A percentile compares a stretch with the other conserved stretches of the same genome.
Conservation (phyloP, 1,139 yeast genomes). For the Candida sojae region DNA sequence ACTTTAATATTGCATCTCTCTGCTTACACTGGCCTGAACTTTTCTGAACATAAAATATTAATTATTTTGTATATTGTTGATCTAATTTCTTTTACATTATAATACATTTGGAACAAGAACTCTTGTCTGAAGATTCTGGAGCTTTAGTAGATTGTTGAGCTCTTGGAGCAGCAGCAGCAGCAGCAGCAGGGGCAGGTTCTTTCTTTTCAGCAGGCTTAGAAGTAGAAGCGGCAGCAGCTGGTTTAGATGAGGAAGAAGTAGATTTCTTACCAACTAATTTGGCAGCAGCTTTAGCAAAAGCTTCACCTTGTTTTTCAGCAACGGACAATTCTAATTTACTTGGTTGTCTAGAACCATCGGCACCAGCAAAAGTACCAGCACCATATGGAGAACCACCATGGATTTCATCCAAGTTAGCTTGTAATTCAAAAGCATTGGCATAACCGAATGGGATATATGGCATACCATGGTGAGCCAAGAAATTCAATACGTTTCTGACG, state of each 20-base stretch:
- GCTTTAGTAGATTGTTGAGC: constrained; percentile 21
- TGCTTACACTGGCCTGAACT: too few species aligned
- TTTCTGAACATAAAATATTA: background rate
- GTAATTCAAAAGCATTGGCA: constrained; percentile 33
- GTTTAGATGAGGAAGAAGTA: constrained; percentile 2
- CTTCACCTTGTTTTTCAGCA: constrained; percentile 44
- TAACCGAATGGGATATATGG: constrained; percentile 52
- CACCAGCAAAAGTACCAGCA: constrained; percentile 50
- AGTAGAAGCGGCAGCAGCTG: constrained; percentile 9
- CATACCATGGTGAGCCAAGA: constrained; percentile 53
- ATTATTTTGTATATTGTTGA: background rate
- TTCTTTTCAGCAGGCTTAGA: constrained; percentile 3
- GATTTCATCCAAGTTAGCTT: constrained; percentile 33
- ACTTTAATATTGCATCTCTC: background rate
- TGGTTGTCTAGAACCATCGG: constrained; percentile 51
- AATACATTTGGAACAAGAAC: constrained; percentile 29
- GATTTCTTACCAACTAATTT: constrained; percentile 20
- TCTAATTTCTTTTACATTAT: constrained; percentile 21
- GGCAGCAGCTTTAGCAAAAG: constrained; percentile 37
- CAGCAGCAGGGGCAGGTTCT: constrained; percentile 4
- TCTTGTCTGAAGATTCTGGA: constrained; percentile 22
- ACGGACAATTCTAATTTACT: constrained; percentile 38
- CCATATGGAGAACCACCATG: constrained; percentile 56
- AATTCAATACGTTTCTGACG: constrained; percentile 33
- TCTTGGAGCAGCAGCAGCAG: constrained; percentile 13